phyloP scores from a whole-genome alignment of 1,139 yeast species.

The Taphrina communis region DNA sequence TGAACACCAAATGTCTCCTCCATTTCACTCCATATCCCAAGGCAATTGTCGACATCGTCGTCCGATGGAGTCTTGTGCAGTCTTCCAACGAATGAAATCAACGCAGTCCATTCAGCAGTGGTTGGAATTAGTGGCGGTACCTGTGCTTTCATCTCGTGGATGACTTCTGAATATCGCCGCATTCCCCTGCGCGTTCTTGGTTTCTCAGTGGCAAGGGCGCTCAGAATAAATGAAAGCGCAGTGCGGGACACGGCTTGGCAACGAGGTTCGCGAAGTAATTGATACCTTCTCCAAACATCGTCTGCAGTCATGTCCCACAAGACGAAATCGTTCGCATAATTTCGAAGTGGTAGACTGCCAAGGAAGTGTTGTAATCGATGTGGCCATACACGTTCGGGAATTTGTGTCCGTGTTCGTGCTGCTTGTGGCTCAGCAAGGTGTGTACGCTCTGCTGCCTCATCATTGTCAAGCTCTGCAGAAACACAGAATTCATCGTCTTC shows the following conservation, averaged over 20 bases:
- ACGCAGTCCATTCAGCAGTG: constrained; percentile 23
- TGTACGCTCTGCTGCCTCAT: too few species aligned
- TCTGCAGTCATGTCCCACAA: constrained; percentile 37
- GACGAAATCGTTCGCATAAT: constrained; percentile 28
- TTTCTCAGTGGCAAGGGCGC: constrained; percentile 21
- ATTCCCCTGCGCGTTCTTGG: constrained; percentile 23
- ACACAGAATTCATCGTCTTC: neutral
- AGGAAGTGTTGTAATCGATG: constrained; percentile 16
- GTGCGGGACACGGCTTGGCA: constrained; percentile 20
- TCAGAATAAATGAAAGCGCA: constrained; percentile 17
- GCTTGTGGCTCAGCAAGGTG: too few species aligned
- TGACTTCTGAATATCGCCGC: constrained; percentile 10
- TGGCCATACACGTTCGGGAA: constrained; percentile 13
- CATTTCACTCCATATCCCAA: constrained; percentile 40
- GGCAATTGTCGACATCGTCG: constrained; percentile 5
- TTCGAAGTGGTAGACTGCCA: constrained; percentile 27
- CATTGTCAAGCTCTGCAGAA: neutral
- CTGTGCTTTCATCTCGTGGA: constrained; percentile 32
- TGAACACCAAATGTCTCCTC: constrained; percentile 10
- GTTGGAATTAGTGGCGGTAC: constrained; percentile 7
- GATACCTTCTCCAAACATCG: constrained; percentile 23
- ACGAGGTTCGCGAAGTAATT: constrained; percentile 25
- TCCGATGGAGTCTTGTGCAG: constrained; percentile 6
- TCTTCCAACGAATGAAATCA: constrained; percentile 30
- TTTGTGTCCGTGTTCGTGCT: neutral